Percentiles rank a stretch among this genome's conserved stretches.
phyloP scores from a whole-genome alignment of 2,329 filamentous ascomycete species.

The Immersiporthe knoxdaviesiana region DNA sequence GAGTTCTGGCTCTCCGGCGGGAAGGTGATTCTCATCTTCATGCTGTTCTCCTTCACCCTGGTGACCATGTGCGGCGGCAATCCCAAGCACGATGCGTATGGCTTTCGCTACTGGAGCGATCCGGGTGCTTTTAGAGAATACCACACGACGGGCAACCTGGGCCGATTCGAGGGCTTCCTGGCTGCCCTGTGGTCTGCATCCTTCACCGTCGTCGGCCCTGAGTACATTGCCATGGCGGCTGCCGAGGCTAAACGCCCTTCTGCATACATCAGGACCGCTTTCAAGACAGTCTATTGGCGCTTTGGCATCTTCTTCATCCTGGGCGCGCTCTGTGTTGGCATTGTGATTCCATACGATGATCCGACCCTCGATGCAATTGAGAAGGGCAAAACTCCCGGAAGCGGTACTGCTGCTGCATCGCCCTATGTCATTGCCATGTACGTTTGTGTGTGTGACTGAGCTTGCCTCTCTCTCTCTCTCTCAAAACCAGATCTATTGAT shows the following conservation, averaged over 20 bases:
- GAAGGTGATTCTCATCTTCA: constrained; percentile 68
- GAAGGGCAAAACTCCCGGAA: constrained; percentile 39
- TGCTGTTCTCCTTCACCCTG: constrained; percentile 75
- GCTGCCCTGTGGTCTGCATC: constrained; percentile 66
- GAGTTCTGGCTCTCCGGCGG: constrained; percentile 70
- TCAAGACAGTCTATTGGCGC: constrained; percentile 74
- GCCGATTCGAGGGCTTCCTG: constrained; percentile 72
- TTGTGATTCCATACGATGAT: constrained; percentile 69
- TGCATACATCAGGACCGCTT: constrained; percentile 67
- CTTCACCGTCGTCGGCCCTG: constrained; percentile 68
- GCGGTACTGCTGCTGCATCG: constrained; percentile 57
- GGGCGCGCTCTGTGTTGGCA: constrained; percentile 67
- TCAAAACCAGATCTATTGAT: not conserved
- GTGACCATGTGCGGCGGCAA: constrained; percentile 80
- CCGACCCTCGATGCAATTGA: constrained; percentile 55
- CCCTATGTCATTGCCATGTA: constrained; percentile 66
- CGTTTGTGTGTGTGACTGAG: constrained; percentile 4
- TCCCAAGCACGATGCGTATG: constrained; percentile 68
- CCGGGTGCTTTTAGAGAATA: constrained; percentile 66
- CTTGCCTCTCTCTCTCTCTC: not conserved
- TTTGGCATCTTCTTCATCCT: constrained; percentile 73
- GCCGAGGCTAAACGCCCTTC: constrained; percentile 70
- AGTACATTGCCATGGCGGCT: constrained; percentile 71
- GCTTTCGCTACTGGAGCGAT: constrained; percentile 69
- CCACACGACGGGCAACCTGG: constrained; percentile 62